Evolutionary conservation across 495 filamentous ascomycete genomes (phyloP).

Genomic region (Bacidia rubella): DNA sequence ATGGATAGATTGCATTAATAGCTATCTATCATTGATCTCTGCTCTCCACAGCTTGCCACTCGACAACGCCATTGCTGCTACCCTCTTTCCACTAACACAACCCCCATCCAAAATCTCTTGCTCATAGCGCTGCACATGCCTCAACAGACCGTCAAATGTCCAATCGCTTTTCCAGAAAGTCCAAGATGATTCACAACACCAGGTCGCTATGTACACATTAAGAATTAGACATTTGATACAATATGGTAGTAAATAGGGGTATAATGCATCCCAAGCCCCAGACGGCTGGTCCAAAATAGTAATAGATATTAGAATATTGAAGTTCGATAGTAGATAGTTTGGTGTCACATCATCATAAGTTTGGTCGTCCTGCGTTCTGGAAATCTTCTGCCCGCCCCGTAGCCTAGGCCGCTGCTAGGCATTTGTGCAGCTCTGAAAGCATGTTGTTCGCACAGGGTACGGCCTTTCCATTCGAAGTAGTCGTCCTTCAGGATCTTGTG

Average conservation of each 20-base stretch:
- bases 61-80: no score
- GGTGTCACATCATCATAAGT: conserved; percentile 68
- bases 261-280: conserved; percentile 7
- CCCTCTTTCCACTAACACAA: no score
- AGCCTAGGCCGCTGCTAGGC: conserved; percentile 25
- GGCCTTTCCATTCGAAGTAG: conserved; percentile 55
- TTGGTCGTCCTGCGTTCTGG: conserved; percentile 69
- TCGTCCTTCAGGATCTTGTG: conserved; percentile 46
- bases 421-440: conserved; percentile 49
- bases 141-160: no score
- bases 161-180: neutral
- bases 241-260: conserved; percentile 9
- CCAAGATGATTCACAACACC: neutral
- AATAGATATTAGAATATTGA: neutral
- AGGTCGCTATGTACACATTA: conserved; percentile 8
- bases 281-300: neutral
- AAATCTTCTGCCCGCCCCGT: conserved; percentile 30
- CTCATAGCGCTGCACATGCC: no score
- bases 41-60: no score
- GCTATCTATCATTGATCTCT: no score
- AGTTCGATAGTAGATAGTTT: neutral
- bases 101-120: no score
- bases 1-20: no score
- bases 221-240: conserved; percentile 5
- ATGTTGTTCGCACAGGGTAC: conserved; percentile 73